Conservation (phyloP, 768 basidiomycete genomes). For the Lyophyllum atratum region DNA sequence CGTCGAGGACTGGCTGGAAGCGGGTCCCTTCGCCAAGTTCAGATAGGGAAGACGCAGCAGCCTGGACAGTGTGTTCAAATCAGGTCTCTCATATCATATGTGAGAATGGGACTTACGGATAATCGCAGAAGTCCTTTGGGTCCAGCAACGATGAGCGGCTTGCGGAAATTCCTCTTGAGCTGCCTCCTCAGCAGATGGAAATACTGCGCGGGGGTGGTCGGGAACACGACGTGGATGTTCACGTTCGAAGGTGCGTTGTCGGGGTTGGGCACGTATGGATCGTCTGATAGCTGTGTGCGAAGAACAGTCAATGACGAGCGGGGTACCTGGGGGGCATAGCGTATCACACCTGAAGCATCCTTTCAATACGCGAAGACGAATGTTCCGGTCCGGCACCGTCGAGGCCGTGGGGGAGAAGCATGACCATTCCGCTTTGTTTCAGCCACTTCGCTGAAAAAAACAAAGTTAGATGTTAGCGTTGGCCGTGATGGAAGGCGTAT, state of each 20-base stretch:
- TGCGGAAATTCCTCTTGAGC: slow-evolving; percentile 81
- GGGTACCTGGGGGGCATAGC: too few species aligned
- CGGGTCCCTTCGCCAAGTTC: slow-evolving; percentile 60
- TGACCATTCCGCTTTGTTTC: slow-evolving; percentile 84
- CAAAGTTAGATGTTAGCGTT: background rate
- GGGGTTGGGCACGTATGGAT: slow-evolving; percentile 42
- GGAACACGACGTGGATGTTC: slow-evolving; percentile 85
- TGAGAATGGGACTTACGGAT: slow-evolving; percentile 48
- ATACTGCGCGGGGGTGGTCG: slow-evolving; percentile 89
- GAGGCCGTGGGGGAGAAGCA: slow-evolving; percentile 86
- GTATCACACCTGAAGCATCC: slow-evolving; percentile 77
- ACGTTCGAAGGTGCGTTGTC: slow-evolving; percentile 48
- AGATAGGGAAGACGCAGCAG: slow-evolving; percentile 65
- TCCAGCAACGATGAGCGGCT: slow-evolving; percentile 81
- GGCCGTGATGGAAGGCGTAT: background rate
- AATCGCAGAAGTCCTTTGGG: slow-evolving; percentile 84
- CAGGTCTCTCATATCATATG: background rate
- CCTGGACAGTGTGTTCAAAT: slow-evolving; percentile 39
- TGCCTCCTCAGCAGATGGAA: slow-evolving; percentile 93
- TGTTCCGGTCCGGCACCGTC: slow-evolving; percentile 96
- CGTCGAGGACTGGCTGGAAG: slow-evolving; percentile 72
- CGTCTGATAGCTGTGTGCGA: slow-evolving; percentile 73
- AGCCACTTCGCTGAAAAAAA: slow-evolving; percentile 80
- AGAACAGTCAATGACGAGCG: too few species aligned
- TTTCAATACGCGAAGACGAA: slow-evolving; percentile 84